phyloP scores from a whole-genome alignment of 192 early-diverging fungal genomes.

The Coemansia umbellata region DNA sequence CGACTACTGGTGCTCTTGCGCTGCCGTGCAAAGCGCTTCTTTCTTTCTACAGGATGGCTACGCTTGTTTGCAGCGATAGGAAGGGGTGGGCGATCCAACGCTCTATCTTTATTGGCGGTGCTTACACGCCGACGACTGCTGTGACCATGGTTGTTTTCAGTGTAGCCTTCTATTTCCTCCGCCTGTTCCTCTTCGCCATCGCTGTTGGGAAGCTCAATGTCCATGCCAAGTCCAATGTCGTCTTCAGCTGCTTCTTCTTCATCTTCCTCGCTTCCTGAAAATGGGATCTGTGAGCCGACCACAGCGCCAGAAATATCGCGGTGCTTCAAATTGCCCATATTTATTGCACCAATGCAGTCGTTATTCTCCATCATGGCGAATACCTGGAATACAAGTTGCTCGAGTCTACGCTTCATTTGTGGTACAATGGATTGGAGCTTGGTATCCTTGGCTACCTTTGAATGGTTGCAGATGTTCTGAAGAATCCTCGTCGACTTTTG shows the following conservation, averaged over 20 bases:
- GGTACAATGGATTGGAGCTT: slow-evolving; percentile 63
- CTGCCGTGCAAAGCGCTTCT: neutral
- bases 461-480: slow-evolving; percentile 73
- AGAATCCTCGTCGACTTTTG: slow-evolving; percentile 46
- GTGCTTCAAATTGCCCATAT: slow-evolving; percentile 63
- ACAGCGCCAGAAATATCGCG: slow-evolving; percentile 64
- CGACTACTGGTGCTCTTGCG: neutral
- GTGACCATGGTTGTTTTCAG: neutral
- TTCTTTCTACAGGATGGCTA: neutral
- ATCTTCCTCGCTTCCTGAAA: slow-evolving; percentile 11
- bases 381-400: slow-evolving; percentile 70
- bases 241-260: slow-evolving; percentile 1
- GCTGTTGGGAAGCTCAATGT: neutral
- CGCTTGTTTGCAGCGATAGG: neutral
- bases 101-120: too few species aligned
- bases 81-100: neutral
- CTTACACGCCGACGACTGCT: too few species aligned
- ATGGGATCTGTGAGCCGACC: slow-evolving; percentile 64
- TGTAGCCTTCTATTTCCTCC: neutral
- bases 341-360: slow-evolving; percentile 51
- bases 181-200: neutral
- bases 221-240: neutral
- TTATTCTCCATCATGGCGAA: slow-evolving; percentile 71
- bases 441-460: slow-evolving; percentile 65
- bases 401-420: slow-evolving; percentile 62